Conservation (phyloP, 768 basidiomycete species). For the Dentipellis fragilis region DNA sequence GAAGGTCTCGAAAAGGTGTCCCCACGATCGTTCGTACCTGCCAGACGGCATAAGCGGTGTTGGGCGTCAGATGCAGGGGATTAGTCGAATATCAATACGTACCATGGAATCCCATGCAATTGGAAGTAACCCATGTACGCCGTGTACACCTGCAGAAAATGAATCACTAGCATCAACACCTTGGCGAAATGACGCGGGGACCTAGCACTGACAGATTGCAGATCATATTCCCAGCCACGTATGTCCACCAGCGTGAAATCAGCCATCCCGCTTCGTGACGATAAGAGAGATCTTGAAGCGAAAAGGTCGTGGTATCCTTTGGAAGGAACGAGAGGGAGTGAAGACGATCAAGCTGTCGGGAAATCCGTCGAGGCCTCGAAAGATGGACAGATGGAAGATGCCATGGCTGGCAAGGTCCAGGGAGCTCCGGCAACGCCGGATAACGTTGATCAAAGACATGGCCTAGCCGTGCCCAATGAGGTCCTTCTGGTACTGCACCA, state of each 20-base stretch:
- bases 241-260: constrained; percentile 70
- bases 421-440: too few species aligned
- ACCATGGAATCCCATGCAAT: constrained; percentile 60
- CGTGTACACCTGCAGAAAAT: constrained; percentile 41
- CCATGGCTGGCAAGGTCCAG: too few species aligned
- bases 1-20: constrained; percentile 67
- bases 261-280: constrained; percentile 29
- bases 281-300: too few species aligned
- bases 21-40: constrained; percentile 79
- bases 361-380: too few species aligned
- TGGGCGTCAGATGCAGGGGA: background rate
- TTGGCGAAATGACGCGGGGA: constrained; percentile 1
- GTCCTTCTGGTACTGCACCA: too few species aligned
- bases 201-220: constrained; percentile 51
- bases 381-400: too few species aligned
- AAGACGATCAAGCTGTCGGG: too few species aligned
- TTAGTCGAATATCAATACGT: constrained; percentile 4
- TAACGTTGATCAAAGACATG: too few species aligned
- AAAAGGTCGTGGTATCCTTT: too few species aligned
- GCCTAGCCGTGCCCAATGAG: too few species aligned
- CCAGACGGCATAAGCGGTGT: background rate
- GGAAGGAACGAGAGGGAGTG: too few species aligned
- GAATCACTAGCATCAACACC: background rate
- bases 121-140: constrained; percentile 78
- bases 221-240: constrained; percentile 70